Base-by-base conservation (phyloP, 305 asterid species). In the Fraxinus baroniana region DNA sequence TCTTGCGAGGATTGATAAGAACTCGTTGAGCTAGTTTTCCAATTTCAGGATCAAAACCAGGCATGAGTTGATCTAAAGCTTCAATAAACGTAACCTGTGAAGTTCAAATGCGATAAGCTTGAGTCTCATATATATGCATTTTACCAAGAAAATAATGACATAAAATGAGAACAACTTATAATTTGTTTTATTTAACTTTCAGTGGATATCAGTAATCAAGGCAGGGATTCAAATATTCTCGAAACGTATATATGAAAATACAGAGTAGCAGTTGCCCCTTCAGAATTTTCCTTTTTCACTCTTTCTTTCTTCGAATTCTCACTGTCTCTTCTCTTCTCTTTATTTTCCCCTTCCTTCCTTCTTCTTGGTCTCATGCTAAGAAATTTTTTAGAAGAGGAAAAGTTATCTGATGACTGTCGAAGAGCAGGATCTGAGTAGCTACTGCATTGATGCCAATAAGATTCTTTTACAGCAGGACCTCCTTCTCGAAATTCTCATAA, bases 61-160 rank as follows among this genome's bases (percentile, higher is more conserved):
- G 98, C 98, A 95, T 95, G 86, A 95, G 91, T 90, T 93, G 97
- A 89, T 95, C 98, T 84, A 95, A 86, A 79, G 98, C 98, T 90
- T 95, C 98, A 87, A 95, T 88, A 76, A 95, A 95, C 77, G 98
- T 95, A 60, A 95, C 98, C 98, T 95, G 87, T 24, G 82, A 75
- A 80, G 87, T 83, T 62, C 76, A 83, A 76, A 81, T 75, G 80
- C 77, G n/a, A n/a, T 87, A 82, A 90, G 89, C 86, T 85, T 83
- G 64, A 80, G 85, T 72, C 81, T 80, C 77, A 77, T 18, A 62
- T 35, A n/a, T 70, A 81, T 78, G 74, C 37, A 77, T 75, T 37
- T 55, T 73, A 64, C 49, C 77, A 82, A 75, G 20, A 20, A 49
- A 32, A 79, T 9, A 57, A 78, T 33, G 64, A 46, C 77, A 74